Percentiles rank a stretch among this genome's conserved stretches.
phyloP scores from a whole-genome alignment of 148 eudicot species.

The Bassia scoparia region DNA sequence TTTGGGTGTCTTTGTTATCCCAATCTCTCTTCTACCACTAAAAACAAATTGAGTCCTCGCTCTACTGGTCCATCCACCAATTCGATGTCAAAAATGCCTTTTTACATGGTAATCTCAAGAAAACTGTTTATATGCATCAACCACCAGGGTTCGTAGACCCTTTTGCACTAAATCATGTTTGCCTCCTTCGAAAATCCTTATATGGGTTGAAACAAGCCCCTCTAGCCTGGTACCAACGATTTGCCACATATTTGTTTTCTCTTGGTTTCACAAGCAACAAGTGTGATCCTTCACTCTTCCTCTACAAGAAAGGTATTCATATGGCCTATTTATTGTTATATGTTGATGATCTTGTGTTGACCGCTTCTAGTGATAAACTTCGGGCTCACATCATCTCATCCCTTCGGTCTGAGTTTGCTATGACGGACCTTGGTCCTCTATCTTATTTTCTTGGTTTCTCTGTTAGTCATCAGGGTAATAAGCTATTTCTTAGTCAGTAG shows the following conservation, averaged over 20 bases:
- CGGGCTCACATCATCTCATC: not conserved
- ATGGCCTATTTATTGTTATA: too few relatives aligned
- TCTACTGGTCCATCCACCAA: too few relatives aligned
- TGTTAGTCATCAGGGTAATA: not conserved
- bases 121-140: not conserved
- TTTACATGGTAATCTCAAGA: not conserved
- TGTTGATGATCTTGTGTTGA: too few relatives aligned
- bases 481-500: not conserved
- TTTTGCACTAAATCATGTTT: not conserved
- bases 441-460: not conserved
- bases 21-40: too few relatives aligned
- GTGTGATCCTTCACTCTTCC: not conserved
- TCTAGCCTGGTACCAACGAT: not conserved
- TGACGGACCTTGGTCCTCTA: not conserved
- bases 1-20: too few relatives aligned
- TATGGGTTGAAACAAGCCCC: not conserved
- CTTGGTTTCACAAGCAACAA: not conserved
- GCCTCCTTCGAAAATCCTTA: not conserved
- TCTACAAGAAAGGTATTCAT: not conserved
- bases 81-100: too few relatives aligned
- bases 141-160: not conserved
- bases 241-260: not conserved
- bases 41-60: too few relatives aligned
- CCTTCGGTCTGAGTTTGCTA: not conserved
- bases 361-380: not conserved